Evolutionary conservation across 345 rosid genomes (phyloP).

Genomic region (Hypericum perforatum): DNA sequence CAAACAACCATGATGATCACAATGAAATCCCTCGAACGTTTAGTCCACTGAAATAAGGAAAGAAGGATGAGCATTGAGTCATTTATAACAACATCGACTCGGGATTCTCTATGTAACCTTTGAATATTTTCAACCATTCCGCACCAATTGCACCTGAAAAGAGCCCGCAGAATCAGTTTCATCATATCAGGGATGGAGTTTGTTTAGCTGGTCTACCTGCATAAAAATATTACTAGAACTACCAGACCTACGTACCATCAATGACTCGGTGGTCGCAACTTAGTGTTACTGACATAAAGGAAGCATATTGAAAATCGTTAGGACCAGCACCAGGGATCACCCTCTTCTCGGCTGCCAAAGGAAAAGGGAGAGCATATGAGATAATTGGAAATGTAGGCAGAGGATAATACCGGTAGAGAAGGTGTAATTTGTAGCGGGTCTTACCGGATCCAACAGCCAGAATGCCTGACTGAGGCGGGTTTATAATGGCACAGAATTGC

Average conservation of each 20-base stretch:
- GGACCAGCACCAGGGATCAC: conserved; percentile 60
- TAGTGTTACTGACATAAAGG: conserved; percentile 76
- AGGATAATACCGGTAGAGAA: not conserved
- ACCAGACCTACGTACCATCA: conserved; percentile 45
- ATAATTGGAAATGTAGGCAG: conserved; percentile 7
- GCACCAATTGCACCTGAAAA: conserved; percentile 81
- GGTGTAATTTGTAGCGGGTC: conserved; percentile 5
- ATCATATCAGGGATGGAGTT: not conserved
- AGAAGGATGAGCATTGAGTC: not conserved
- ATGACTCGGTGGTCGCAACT: conserved; percentile 97
- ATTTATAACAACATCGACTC: conserved; percentile 79
- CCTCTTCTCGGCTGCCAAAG: conserved; percentile 76
- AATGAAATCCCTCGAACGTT: not conserved
- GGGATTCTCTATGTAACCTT: conserved; percentile 83
- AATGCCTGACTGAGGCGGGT: conserved; percentile 95
- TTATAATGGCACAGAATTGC: conserved; percentile 87
- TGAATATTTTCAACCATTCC: conserved; percentile 92
- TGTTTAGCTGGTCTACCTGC: not conserved
- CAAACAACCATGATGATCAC: not conserved
- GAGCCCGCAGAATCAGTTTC: conserved; percentile 8
- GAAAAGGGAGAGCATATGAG: not conserved
- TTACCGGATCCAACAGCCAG: conserved; percentile 90
- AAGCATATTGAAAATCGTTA: conserved; percentile 60
- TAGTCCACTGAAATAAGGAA: not conserved
- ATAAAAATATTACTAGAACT: not conserved